A percentile compares a stretch with the other conserved stretches of the same genome.
Conservation (phyloP, 768 basidiomycete genomes). For the Amanita phalloides region DNA sequence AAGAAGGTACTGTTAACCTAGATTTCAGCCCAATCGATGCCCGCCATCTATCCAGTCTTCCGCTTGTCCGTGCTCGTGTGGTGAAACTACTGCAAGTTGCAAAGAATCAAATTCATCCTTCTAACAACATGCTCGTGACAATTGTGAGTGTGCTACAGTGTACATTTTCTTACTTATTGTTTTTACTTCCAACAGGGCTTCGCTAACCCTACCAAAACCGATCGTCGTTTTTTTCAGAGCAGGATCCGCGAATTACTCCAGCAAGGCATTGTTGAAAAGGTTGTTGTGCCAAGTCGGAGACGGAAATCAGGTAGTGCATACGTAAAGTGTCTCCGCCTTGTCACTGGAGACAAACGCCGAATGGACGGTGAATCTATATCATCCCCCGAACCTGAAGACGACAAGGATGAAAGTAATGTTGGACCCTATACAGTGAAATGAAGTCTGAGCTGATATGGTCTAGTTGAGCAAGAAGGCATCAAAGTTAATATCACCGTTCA, state of each 20-base stretch:
- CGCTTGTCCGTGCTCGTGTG: slow-evolving; percentile 60
- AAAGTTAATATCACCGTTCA: slow-evolving; percentile 64
- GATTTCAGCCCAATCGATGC: slow-evolving; percentile 68
- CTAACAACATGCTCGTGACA: slow-evolving; percentile 65
- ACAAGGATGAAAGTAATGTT: slow-evolving; percentile 19
- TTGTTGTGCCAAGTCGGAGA: slow-evolving; percentile 51
- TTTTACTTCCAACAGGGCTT: slow-evolving; percentile 47
- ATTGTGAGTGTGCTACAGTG: slow-evolving; percentile 38
- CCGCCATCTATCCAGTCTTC: slow-evolving; percentile 66
- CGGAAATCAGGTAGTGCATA: slow-evolving; percentile 34
- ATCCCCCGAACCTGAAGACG: slow-evolving; percentile 22
- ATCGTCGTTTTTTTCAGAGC: slow-evolving; percentile 75
- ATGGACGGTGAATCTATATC: background rate
- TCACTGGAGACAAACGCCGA: slow-evolving; percentile 24
- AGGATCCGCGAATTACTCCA: slow-evolving; percentile 65
- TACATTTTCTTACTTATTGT: background rate
- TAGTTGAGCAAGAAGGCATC: slow-evolving; percentile 23
- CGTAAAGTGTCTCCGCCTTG: slow-evolving; percentile 60
- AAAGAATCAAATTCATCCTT: slow-evolving; percentile 58
- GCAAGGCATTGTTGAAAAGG: slow-evolving; percentile 65
- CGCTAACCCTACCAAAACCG: slow-evolving; percentile 58
- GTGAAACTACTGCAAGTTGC: slow-evolving; percentile 63
- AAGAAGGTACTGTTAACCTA: slow-evolving; percentile 19
- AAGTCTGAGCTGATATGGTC: background rate
- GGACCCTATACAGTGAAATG: background rate